Conservation (phyloP, 2,329 filamentous ascomycete species). For the Thermothelomyces thermophilus region DNA sequence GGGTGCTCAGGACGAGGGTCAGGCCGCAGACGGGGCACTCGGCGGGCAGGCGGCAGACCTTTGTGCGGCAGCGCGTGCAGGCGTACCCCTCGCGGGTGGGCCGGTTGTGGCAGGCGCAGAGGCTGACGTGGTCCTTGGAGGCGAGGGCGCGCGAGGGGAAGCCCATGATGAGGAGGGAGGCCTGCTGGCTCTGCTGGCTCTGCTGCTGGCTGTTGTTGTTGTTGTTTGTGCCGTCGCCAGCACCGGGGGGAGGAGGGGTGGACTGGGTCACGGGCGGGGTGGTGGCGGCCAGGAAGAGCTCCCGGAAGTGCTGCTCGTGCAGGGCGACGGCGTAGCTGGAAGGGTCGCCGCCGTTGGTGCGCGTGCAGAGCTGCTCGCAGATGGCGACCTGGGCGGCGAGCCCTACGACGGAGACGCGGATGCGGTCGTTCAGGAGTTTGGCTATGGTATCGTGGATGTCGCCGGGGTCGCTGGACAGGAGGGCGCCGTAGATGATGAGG, state of each 20-base stretch:
- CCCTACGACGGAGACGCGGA: conserved; percentile 83
- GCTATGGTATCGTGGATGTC: conserved; percentile 90
- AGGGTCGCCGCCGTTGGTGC: conserved; percentile 76
- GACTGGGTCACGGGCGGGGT: conserved; percentile 80
- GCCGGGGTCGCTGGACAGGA: conserved; percentile 84
- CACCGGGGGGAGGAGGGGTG: no score
- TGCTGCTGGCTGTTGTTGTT: neutral
- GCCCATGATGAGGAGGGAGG: conserved; percentile 88
- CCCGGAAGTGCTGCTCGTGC: conserved; percentile 79
- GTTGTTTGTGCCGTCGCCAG: no score
- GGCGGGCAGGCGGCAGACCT: conserved; percentile 83
- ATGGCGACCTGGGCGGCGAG: conserved; percentile 88
- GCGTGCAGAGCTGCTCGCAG: conserved; percentile 79
- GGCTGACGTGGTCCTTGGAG: conserved; percentile 55
- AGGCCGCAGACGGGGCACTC: conserved; percentile 89
- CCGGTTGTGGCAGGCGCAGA: conserved; percentile 87
- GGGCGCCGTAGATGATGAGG: conserved; percentile 82
- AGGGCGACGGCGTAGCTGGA: conserved; percentile 76
- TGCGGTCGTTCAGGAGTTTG: conserved; percentile 70
- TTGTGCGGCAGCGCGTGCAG: conserved; percentile 80
- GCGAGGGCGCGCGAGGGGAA: conserved; percentile 85
- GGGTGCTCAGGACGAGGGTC: conserved; percentile 88
- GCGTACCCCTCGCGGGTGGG: conserved; percentile 79
- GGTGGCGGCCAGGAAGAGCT: conserved; percentile 81
- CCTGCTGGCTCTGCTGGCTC: conserved; percentile 26